Evolutionary conservation across 2,329 filamentous ascomycete species (phyloP).

Genomic region (Clonostachys chloroleuca): DNA sequence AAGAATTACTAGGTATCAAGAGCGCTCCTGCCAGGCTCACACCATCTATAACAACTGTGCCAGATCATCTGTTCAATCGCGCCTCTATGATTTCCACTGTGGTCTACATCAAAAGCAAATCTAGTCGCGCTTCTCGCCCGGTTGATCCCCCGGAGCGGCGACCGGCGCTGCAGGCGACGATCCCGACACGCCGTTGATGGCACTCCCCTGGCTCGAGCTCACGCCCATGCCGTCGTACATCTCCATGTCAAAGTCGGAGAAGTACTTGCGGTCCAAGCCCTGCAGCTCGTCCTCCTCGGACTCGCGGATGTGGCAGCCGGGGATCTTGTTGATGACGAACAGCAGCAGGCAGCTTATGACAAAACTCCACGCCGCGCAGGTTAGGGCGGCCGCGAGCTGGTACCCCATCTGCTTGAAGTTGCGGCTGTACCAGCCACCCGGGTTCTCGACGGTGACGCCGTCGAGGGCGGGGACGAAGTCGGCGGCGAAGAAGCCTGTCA

Average conservation of each 20-base stretch:
- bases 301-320: slow-evolving; percentile 45
- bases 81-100: too few species aligned
- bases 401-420: slow-evolving; percentile 49
- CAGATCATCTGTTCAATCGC: too few species aligned
- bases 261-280: slow-evolving; percentile 36
- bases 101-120: too few species aligned
- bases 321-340: slow-evolving; percentile 49
- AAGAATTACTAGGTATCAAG: too few species aligned
- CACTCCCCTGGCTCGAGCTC: too few species aligned
- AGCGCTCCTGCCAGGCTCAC: too few species aligned
- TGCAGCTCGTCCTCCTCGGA: slow-evolving; percentile 46
- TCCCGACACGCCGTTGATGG: too few species aligned
- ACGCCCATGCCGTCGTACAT: slow-evolving; percentile 3
- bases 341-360: slow-evolving; percentile 42
- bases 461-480: slow-evolving; percentile 43
- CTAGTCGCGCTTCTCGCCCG: too few species aligned
- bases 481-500: slow-evolving; percentile 54
- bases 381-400: slow-evolving; percentile 48
- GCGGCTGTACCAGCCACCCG: slow-evolving; percentile 40
- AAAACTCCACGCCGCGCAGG: slow-evolving; percentile 49
- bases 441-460: slow-evolving; percentile 35
- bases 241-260: slow-evolving; percentile 8
- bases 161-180: too few species aligned
- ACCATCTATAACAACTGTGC: too few species aligned
- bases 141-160: too few species aligned